Conservation (phyloP, 2,329 filamentous ascomycete species). For the Cladosporium velox region DNA sequence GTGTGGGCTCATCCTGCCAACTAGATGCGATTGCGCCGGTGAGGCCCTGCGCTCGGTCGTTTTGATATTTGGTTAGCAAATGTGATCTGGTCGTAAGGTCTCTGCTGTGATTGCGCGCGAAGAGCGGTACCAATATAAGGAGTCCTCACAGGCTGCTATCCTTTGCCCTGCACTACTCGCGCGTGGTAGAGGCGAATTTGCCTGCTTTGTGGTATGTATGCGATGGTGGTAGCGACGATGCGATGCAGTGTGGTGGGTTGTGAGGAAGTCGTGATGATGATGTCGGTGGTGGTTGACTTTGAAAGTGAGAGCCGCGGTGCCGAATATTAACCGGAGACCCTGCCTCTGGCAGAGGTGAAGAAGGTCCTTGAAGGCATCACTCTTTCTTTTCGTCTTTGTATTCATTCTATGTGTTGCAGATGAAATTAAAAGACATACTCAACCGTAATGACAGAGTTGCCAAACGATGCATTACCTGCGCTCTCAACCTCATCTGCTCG, state of each 20-base stretch:
- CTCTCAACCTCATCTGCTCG: background rate
- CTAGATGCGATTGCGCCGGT: conserved; percentile 10
- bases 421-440: background rate
- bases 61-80: conserved; percentile 26
- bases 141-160: conserved; percentile 34
- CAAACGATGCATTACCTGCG: background rate
- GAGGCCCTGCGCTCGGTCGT: conserved; percentile 29
- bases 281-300: conserved; percentile 9
- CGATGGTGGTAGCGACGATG: background rate
- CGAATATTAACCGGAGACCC: background rate
- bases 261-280: conserved; percentile 1
- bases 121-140: conserved; percentile 32
- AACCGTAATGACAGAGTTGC: background rate
- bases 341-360: background rate
- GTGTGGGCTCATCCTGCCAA: conserved; percentile 41
- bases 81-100: conserved; percentile 26
- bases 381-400: background rate
- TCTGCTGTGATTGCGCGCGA: conserved; percentile 23
- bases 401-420: background rate
- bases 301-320: background rate
- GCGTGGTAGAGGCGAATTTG: background rate
- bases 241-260: background rate
- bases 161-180: conserved; percentile 2
- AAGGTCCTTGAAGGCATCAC: background rate
- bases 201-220: conserved; percentile 7